phyloP scores from a whole-genome alignment of 306 rosid genomes.

The Cucurbita argyrosperma region DNA sequence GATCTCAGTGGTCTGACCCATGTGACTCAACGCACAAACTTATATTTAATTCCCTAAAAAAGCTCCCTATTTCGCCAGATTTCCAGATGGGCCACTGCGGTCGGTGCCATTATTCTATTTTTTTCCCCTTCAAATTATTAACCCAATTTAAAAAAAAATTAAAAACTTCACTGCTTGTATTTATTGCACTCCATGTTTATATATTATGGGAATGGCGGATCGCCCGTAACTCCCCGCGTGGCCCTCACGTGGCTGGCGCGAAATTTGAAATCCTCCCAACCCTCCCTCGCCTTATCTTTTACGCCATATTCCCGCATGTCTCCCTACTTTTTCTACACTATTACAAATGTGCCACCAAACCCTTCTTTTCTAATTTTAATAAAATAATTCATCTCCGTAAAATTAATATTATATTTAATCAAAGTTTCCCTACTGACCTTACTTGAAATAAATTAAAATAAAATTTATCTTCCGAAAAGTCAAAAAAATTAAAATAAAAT shows the following conservation, averaged over 20 bases:
- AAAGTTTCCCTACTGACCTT: no score
- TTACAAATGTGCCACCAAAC: neutral
- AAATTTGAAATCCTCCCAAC: neutral
- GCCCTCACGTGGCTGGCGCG: slow-evolving; percentile 20
- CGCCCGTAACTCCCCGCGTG: slow-evolving; percentile 7
- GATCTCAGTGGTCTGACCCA: neutral
- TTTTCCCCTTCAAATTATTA: neutral
- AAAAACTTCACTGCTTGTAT: neutral
- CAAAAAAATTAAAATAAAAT: neutral
- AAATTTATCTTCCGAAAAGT: neutral
- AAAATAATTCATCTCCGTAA: no score
- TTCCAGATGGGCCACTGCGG: slow-evolving; percentile 3
- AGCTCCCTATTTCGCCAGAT: neutral
- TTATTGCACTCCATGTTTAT: neutral
- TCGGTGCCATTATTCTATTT: neutral
- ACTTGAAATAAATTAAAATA: neutral
- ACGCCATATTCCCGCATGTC: neutral
- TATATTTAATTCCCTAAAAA: neutral
- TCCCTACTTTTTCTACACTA: neutral
- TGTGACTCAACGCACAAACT: neutral
- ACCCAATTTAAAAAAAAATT: neutral
- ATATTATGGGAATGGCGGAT: neutral
- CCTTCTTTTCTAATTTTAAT: no score
- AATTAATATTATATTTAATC: no score
- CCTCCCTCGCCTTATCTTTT: no score